A percentile compares a stretch with the other conserved stretches of the same genome.
These are phyloP conservation scores for Ustilago sp. DNA, from an alignment of 1,284 basidiomycete genomes.

Conservation along the genomic window DNA sequence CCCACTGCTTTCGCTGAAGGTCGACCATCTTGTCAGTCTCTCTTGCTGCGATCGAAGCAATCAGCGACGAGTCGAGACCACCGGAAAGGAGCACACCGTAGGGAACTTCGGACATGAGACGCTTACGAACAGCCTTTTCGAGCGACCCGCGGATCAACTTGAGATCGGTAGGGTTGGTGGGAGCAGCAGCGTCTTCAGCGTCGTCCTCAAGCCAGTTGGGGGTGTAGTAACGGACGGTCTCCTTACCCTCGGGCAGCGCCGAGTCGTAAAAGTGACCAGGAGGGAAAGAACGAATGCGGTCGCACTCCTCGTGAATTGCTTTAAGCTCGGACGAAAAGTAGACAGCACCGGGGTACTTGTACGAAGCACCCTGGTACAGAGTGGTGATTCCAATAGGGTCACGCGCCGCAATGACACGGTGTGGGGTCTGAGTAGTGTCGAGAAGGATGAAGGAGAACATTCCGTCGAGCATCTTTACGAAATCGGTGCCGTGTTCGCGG, in stretches of 20 bases:
- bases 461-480: constrained; percentile 80
- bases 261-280: constrained; percentile 83
- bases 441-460: constrained; percentile 99
- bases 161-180: constrained; percentile 78
- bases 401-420: constrained; percentile 91
- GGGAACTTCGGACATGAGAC: constrained; percentile 98
- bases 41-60: constrained; percentile 94
- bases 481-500: constrained; percentile 69
- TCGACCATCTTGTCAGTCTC: constrained; percentile 86
- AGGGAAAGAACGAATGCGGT: constrained; percentile 93
- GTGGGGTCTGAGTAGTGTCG: constrained; percentile 89
- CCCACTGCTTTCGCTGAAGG: constrained; percentile 73
- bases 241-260: constrained; percentile 63
- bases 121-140: constrained; percentile 92
- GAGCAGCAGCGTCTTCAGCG: constrained; percentile 74
- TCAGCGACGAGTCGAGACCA: constrained; percentile 94
- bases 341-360: constrained; percentile 82
- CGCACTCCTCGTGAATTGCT: constrained; percentile 90
- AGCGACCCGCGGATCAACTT: constrained; percentile 76
- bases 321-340: constrained; percentile 98
- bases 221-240: constrained; percentile 69
- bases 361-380: constrained; percentile 94
- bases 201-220: constrained; percentile 70
- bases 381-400: constrained; percentile 99
- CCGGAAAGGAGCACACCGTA: constrained; percentile 97